A percentile compares a stretch with the other conserved stretches of the same genome.
Conservation (phyloP, 345 rosid genomes). For the Jatropha curcas region DNA sequence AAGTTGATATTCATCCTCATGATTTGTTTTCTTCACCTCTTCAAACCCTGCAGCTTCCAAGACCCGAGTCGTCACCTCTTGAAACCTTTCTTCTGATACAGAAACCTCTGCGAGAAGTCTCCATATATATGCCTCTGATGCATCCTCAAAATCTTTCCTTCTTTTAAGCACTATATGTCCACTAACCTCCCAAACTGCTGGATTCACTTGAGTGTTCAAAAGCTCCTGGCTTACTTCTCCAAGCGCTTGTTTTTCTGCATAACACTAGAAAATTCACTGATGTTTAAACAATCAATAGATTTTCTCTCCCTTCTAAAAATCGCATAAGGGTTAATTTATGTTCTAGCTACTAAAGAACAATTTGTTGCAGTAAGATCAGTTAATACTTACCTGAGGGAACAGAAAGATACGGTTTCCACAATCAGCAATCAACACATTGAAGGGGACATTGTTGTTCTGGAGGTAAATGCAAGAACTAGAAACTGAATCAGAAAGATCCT, state of each 20-base stretch:
- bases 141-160: slow-evolving; percentile 81
- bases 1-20: slow-evolving; percentile 19
- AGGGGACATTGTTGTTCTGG: slow-evolving; percentile 81
- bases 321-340: too few relatives aligned
- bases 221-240: slow-evolving; percentile 77
- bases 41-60: slow-evolving; percentile 41
- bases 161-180: slow-evolving; percentile 93
- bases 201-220: slow-evolving; percentile 88
- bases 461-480: slow-evolving; percentile 76
- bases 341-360: too few relatives aligned
- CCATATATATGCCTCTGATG: slow-evolving; percentile 82
- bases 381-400: slow-evolving; percentile 90
- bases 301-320: background rate
- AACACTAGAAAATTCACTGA: slow-evolving; percentile 52
- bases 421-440: slow-evolving; percentile 75
- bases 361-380: too few relatives aligned
- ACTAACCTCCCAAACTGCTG: slow-evolving; percentile 95
- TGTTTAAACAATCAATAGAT: background rate
- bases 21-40: background rate
- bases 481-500: slow-evolving; percentile 55
- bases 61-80: slow-evolving; percentile 59
- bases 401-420: slow-evolving; percentile 75
- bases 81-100: slow-evolving; percentile 75
- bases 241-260: slow-evolving; percentile 91
- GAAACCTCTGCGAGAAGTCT: slow-evolving; percentile 87